Percentiles rank a stretch among this genome's conserved stretches.
Conservation (phyloP, 768 basidiomycete genomes). For the Podaxis carcinomalis region DNA sequence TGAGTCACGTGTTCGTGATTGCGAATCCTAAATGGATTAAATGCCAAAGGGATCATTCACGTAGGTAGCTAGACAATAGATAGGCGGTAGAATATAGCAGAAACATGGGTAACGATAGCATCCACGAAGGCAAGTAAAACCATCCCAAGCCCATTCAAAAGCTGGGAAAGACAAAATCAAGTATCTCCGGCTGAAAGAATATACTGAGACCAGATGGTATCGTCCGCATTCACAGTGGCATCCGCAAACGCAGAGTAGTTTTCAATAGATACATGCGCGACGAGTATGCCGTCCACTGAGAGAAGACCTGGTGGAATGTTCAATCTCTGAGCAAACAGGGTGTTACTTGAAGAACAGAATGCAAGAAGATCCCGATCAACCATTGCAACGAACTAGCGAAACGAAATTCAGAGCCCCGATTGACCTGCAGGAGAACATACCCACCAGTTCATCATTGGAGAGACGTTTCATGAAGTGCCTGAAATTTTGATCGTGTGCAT, state of each 20-base stretch:
- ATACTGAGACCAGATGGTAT: slow-evolving; percentile 32
- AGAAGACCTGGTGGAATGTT: slow-evolving; percentile 44
- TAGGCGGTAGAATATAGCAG: background rate
- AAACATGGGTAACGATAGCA: background rate
- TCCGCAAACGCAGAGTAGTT: slow-evolving; percentile 58
- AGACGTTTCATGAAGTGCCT: slow-evolving; percentile 46
- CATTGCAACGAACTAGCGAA: slow-evolving; percentile 51
- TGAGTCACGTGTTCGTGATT: slow-evolving; percentile 16
- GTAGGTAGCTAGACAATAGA: background rate
- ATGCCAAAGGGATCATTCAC: background rate
- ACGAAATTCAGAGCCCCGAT: background rate
- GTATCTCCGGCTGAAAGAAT: slow-evolving; percentile 9
- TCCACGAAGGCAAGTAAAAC: background rate
- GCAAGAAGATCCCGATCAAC: slow-evolving; percentile 49
- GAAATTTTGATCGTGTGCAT: slow-evolving; percentile 43
- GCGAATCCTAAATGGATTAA: background rate
- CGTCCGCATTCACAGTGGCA: slow-evolving; percentile 39
- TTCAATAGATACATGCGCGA: slow-evolving; percentile 53
- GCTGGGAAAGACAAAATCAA: background rate
- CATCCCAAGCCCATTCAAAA: background rate
- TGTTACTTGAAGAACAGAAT: slow-evolving; percentile 53
- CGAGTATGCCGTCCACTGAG: slow-evolving; percentile 41
- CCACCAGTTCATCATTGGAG: slow-evolving; percentile 48
- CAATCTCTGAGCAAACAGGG: slow-evolving; percentile 40
- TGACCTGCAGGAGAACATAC: slow-evolving; percentile 14